phyloP scores from a whole-genome alignment of 169 alveolate species.

The Plasmodium gonderi region DNA sequence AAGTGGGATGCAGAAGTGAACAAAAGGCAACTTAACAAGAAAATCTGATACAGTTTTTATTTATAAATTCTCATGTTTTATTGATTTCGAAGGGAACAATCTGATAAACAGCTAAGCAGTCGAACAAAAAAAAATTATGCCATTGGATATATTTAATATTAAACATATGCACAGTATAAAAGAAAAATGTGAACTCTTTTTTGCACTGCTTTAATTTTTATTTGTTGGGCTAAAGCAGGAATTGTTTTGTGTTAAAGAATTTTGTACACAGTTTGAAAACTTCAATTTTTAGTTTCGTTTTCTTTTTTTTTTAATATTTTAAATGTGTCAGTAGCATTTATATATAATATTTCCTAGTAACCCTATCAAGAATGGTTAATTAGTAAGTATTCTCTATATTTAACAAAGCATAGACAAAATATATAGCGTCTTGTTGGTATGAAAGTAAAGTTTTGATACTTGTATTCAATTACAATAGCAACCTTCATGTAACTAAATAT shows the following conservation, averaged over 20 bases:
- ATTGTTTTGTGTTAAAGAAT: not conserved
- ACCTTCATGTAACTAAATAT: not conserved
- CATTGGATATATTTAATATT: not conserved
- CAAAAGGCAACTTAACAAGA: not conserved
- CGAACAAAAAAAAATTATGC: not conserved
- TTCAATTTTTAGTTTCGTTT: not conserved
- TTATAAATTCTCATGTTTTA: not conserved
- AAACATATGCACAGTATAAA: not conserved
- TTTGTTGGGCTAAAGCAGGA: not conserved
- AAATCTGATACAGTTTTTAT: not conserved
- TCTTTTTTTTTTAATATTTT: not conserved
- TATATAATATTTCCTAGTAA: not conserved
- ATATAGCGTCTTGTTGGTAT: not conserved
- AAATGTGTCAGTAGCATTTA: not conserved
- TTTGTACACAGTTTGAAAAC: not conserved
- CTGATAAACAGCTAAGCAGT: not conserved
- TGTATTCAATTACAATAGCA: not conserved
- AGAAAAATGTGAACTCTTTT: not conserved
- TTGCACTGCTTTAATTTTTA: not conserved
- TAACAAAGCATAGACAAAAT: not conserved
- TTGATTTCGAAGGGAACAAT: not conserved
- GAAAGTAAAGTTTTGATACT: not conserved
- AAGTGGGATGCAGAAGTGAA: not conserved
- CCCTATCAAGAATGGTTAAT: not conserved
- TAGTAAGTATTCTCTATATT: not conserved